Conservation (phyloP, 1,139 yeast species). For the Zygosaccharomyces pseudobailii region DNA sequence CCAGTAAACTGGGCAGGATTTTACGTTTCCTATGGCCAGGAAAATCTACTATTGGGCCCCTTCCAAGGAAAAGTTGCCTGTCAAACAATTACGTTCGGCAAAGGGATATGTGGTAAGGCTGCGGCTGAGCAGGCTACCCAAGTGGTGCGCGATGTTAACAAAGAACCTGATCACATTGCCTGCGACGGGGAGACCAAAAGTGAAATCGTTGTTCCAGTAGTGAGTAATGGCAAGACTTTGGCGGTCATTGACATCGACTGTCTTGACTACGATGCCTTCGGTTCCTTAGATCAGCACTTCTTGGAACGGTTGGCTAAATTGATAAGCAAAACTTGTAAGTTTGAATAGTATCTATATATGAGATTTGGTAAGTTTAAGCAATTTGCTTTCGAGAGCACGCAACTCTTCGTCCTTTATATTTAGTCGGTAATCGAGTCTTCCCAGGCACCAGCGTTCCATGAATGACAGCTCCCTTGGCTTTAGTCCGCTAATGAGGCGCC, state of each 20-base stretch:
- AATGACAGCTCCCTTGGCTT: slow-evolving; percentile 20
- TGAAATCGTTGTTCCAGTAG: slow-evolving; percentile 86
- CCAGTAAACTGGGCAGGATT: slow-evolving; percentile 92
- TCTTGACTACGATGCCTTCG: slow-evolving; percentile 57
- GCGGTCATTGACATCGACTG: slow-evolving; percentile 93
- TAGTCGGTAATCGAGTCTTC: slow-evolving; percentile 24
- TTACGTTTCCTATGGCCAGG: slow-evolving; percentile 43
- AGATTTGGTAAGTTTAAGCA: background rate
- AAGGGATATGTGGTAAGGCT: slow-evolving; percentile 90
- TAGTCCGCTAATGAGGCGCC: slow-evolving; percentile 32
- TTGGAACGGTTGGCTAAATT: slow-evolving; percentile 55
- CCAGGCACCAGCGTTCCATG: slow-evolving; percentile 34
- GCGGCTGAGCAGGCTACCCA: slow-evolving; percentile 58
- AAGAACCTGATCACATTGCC: slow-evolving; percentile 90
- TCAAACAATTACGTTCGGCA: slow-evolving; percentile 69
- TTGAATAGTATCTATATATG: slow-evolving; percentile 3
- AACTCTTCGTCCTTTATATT: slow-evolving; percentile 13
- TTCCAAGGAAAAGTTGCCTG: slow-evolving; percentile 98
- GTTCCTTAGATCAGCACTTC: slow-evolving; percentile 51
- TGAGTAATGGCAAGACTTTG: slow-evolving; percentile 40
- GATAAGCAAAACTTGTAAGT: slow-evolving; percentile 41
- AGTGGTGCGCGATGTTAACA: slow-evolving; percentile 68
- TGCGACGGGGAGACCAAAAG: slow-evolving; percentile 94
- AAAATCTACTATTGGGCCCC: slow-evolving; percentile 69
- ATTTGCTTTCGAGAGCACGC: slow-evolving; percentile 11